These are phyloP conservation scores for Singerocomus rubriflavus DNA, from an alignment of 1,284 basidiomycete genomes.

Conservation along the genomic window DNA sequence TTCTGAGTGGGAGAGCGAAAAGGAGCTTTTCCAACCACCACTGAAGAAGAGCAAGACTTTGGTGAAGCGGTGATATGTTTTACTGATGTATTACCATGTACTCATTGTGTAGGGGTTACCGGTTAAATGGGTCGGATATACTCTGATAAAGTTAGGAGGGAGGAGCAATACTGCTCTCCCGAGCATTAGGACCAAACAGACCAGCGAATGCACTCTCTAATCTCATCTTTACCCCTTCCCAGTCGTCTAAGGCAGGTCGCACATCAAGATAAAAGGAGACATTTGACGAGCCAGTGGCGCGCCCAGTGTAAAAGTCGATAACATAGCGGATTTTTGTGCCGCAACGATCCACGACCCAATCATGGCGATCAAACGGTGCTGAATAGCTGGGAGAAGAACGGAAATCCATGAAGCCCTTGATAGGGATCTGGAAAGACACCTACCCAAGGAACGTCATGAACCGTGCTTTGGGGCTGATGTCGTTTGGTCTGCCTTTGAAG, in stretches of 20 bases:
- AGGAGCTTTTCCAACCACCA: conserved; percentile 34
- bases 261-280: conserved; percentile 92
- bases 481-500: conserved; percentile 78
- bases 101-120: conserved; percentile 3
- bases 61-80: conserved; percentile 36
- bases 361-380: conserved; percentile 94
- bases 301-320: conserved; percentile 99
- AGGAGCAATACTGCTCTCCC: conserved; percentile 17
- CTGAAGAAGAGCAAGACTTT: conserved; percentile 37
- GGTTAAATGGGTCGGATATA: conserved; percentile 8
- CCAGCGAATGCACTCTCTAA: conserved; percentile 47
- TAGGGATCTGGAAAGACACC: conserved; percentile 31
- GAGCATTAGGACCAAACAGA: conserved; percentile 33
- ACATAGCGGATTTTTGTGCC: conserved; percentile 89
- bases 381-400: conserved; percentile 62
- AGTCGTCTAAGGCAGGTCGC: conserved; percentile 87
- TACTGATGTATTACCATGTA: conserved; percentile 12
- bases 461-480: conserved; percentile 80
- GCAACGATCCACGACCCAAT: conserved; percentile 95
- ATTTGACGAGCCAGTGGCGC: conserved; percentile 41
- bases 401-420: conserved; percentile 1
- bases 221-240: conserved; percentile 86
- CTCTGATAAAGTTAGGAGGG: conserved; percentile 14
- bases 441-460: conserved; percentile 85
- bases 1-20: conserved; percentile 42